Percentiles rank a stretch among this genome's conserved stretches.
Conservation (phyloP, 192 early-diverging fungal genomes). For the Linderina pennispora region DNA sequence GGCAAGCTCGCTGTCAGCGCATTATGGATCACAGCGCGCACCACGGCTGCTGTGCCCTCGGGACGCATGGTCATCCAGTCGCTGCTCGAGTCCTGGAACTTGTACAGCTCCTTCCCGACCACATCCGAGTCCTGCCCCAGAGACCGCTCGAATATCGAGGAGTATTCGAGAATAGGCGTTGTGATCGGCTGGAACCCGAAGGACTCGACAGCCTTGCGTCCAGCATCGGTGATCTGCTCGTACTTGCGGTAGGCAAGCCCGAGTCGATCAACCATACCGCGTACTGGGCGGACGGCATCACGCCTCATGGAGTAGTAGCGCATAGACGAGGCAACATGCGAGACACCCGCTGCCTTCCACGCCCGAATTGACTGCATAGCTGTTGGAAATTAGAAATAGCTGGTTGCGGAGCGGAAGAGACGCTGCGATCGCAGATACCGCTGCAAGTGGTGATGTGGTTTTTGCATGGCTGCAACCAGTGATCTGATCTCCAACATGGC, state of each 20-base stretch:
- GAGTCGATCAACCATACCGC: conserved; percentile 59
- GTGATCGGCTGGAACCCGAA: conserved; percentile 56
- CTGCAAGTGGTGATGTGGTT: no score
- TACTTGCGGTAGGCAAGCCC: conserved; percentile 43
- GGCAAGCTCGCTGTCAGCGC: conserved; percentile 41
- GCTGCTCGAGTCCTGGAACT: conserved; percentile 53
- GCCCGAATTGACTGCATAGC: no score
- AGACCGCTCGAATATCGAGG: conserved; percentile 56
- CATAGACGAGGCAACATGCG: no score
- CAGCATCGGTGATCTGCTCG: conserved; percentile 42
- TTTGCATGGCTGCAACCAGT: no score
- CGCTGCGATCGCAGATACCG: no score
- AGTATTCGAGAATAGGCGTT: conserved; percentile 62
- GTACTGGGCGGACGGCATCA: conserved; percentile 54
- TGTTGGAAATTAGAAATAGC: no score
- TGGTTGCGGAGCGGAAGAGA: no score
- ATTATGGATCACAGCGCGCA: conserved; percentile 41
- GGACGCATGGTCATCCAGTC: conserved; percentile 59
- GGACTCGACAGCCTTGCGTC: conserved; percentile 25
- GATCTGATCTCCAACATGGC: no score
- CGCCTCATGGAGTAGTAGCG: no score
- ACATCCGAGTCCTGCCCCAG: conserved; percentile 60
- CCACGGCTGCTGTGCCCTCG: conserved; percentile 56
- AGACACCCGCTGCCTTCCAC: no score
- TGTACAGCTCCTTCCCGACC: conserved; percentile 65